A percentile compares a stretch with the other conserved stretches of the same genome.
Evolutionary conservation across 2,329 filamentous ascomycete species (phyloP).

Genomic region (Beauveria sp.): DNA sequence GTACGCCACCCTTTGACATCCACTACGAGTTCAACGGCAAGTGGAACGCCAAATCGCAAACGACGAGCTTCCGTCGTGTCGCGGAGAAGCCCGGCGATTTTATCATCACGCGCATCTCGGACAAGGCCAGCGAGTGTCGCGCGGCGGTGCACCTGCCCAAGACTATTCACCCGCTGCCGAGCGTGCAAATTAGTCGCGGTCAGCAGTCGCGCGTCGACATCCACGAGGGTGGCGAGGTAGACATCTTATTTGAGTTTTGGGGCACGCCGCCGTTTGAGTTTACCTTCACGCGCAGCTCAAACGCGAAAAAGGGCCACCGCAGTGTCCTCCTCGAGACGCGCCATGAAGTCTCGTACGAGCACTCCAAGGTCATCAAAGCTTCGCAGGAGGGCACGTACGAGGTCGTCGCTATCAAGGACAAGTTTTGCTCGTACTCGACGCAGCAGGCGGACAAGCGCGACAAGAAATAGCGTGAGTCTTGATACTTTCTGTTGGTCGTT

Average conservation of each 20-base stretch:
- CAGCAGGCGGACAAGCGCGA: slow-evolving; percentile 48
- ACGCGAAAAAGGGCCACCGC: slow-evolving; percentile 71
- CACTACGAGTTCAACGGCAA: slow-evolving; percentile 82
- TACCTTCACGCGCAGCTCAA: slow-evolving; percentile 87
- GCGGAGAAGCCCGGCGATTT: slow-evolving; percentile 88
- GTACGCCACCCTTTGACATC: slow-evolving; percentile 86
- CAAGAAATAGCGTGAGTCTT: slow-evolving; percentile 24
- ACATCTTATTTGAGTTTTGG: slow-evolving; percentile 91
- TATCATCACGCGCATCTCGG: slow-evolving; percentile 75
- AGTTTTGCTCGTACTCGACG: slow-evolving; percentile 81
- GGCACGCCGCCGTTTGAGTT: slow-evolving; percentile 96
- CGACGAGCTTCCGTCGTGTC: slow-evolving; percentile 84
- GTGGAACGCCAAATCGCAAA: slow-evolving; percentile 70
- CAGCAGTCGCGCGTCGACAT: slow-evolving; percentile 79
- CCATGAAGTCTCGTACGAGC: slow-evolving; percentile 76
- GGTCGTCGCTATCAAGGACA: slow-evolving; percentile 92
- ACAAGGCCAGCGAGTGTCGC: slow-evolving; percentile 82
- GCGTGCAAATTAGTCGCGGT: slow-evolving; percentile 82
- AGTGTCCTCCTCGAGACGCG: slow-evolving; percentile 81
- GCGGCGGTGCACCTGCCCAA: slow-evolving; percentile 72
- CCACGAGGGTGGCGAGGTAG: slow-evolving; percentile 89
- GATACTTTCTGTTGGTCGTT: neutral
- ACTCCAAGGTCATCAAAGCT: slow-evolving; percentile 72
- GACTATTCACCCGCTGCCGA: slow-evolving; percentile 84
- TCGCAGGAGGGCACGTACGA: slow-evolving; percentile 96